Base-by-base conservation (phyloP, 1,284 basidiomycete genomes). In the Caloboletus inedulis region DNA sequence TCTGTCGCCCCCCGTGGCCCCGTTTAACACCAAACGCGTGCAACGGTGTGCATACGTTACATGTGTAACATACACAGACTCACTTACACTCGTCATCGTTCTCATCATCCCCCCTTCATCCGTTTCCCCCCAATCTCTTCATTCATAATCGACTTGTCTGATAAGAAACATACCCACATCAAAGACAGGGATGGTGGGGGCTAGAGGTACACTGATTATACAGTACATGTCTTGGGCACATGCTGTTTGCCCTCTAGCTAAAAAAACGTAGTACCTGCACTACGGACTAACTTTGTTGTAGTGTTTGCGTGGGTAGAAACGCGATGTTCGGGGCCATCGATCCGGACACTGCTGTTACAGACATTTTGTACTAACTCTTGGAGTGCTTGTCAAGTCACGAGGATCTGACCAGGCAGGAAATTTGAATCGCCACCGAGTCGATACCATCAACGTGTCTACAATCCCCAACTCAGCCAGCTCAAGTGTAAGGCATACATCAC, bases 81-180 rank as follows among this genome's bases (percentile, higher is more conserved):
- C 23, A 16, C 19, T 21, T 35, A 36, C 19, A 35, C 34, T 12
- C 23, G 25, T 14, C 37, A 30, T 47, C 18, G 19, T 49, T 33
- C 21, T 48, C 43, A 47, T 25, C 16, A 48, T 21, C 18, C 18
- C 49, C 27, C 21, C 25, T 7, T 27, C 14, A 29, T 10, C 27
- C 23, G 16, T 30, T 36, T 30, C 23, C 5, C 23, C 23, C 10
- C 19, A 5, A 30, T 16, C 31, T 37, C 31, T 37, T 34, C 36
- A 35, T 25, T 29, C n/a, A 34, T 40, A 53, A 29, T 25, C 8
- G 31, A 35, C 19, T 33, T 23, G 30, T 43, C 27, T 53, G 25
- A 39, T 12, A 47, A 47, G 30, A 52, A 52, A 8, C 34, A 48
- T 54, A 47, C 40, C 40, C 30, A n/a, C 21, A 48, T 6, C 10